Evolutionary conservation across 805 yeast genomes (phyloP), one percentile per base, ranked within the genome.

Genomic region (Soucietia sequanensis): DNA sequence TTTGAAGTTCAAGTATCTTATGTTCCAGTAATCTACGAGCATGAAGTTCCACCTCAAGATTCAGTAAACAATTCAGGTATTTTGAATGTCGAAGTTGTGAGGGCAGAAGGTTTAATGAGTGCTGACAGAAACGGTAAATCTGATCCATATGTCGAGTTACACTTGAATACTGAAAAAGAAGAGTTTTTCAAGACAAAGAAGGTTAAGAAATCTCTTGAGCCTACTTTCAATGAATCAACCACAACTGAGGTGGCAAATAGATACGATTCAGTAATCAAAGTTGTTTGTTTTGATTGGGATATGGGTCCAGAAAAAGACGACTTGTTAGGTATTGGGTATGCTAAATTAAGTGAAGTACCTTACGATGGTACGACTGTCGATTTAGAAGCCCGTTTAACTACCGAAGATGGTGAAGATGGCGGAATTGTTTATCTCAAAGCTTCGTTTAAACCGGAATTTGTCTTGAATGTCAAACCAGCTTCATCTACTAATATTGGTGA

Each of bases 61-160:
- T 69, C 84, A 27, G 76, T 81, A 43, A 75, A 81, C 31, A 84
- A 88, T 57, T 71, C 80, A 38, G 99, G 99, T 56, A 66, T 65
- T 19, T 60, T 91, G 46, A 70, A 69, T 15, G 70, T 89, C 23
- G 77, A 73, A 20, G 70, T 86, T 4, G 45, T 80, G 29, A 68
- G 70, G 31, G 98, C 93, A 3, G 72, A 72, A 11, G 76, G 76
- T 33, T 70, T 93, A 39, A 78, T 83, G 25, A 74, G 96, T 10
- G 95, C 90, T n/a, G 99, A 93, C 62, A 69, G 85, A 20, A 83
- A 82, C 48, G 98, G 98, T 33, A 84, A 84, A 56, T 87, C 96
- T 3, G 99, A 93, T 62, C 99, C 99, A 36, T 91, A 80, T 57
- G 72, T 80, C 40, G 76, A 80, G 50, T 72, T 88, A 43, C 80